phyloP scores from a whole-genome alignment of 192 early-diverging fungal genomes.

The Phycomyces nitens region DNA sequence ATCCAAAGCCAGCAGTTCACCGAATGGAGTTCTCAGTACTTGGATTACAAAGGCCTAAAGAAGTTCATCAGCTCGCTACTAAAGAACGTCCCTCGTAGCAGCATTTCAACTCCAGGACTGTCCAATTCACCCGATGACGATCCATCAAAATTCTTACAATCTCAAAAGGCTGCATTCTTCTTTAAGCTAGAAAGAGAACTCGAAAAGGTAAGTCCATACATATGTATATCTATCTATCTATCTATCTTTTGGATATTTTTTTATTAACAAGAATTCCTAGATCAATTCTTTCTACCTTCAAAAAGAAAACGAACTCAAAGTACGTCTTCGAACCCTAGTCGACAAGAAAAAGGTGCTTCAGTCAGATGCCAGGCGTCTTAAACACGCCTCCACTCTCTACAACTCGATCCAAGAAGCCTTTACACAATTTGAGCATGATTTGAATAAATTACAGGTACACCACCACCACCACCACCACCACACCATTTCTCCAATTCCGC shows the following conservation, averaged over 20 bases:
- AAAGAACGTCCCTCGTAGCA: constrained; percentile 43
- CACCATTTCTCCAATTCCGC: too few relatives aligned
- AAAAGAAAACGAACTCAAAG: constrained; percentile 92
- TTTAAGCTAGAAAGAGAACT: constrained; percentile 96
- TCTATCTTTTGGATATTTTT: constrained; percentile 6
- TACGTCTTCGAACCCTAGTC: constrained; percentile 78
- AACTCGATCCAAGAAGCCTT: constrained; percentile 86
- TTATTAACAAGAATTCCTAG: too few relatives aligned
- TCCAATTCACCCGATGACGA: constrained; percentile 44
- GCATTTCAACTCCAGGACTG: background rate
- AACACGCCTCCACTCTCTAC: constrained; percentile 55
- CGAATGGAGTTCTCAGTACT: constrained; percentile 92
- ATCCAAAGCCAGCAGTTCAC: constrained; percentile 87
- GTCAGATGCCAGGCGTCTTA: constrained; percentile 42
- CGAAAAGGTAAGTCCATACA: constrained; percentile 69
- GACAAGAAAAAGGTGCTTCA: constrained; percentile 71
- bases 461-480: too few relatives aligned
- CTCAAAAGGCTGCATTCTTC: constrained; percentile 94
- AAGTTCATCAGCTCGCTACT: constrained; percentile 86
- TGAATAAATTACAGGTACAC: constrained; percentile 95
- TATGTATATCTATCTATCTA: background rate
- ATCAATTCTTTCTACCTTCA: constrained; percentile 96
- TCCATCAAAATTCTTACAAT: constrained; percentile 58
- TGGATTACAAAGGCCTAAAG: constrained; percentile 98
- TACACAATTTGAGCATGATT: constrained; percentile 84